A percentile compares a stretch with the other conserved stretches of the same genome.
These are phyloP conservation scores for Rubroboletus pulcherrimus DNA, from an alignment of 768 basidiomycete genomes.

Conservation along the genomic window DNA sequence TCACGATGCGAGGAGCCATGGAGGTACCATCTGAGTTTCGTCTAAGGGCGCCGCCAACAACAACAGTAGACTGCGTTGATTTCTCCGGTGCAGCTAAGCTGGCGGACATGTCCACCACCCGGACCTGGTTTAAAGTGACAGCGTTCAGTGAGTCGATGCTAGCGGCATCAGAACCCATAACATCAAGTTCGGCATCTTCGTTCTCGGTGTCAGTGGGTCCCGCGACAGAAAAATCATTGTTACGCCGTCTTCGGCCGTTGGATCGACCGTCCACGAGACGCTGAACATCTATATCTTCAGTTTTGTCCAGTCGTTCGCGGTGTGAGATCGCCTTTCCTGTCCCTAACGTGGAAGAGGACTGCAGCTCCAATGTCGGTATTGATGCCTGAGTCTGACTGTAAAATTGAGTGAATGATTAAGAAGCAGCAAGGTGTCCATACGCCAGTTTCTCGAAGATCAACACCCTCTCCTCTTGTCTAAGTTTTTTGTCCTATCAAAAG, in stretches of 20 bases:
- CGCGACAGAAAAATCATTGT: conserved; percentile 22
- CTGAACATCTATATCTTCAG: conserved; percentile 57
- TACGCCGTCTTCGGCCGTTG: conserved; percentile 48
- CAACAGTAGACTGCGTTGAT: conserved; percentile 18
- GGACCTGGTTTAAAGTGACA: background rate
- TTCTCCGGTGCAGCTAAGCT: conserved; percentile 11
- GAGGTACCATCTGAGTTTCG: conserved; percentile 61
- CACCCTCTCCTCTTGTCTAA: conserved; percentile 84
- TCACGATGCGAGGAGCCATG: conserved; percentile 44
- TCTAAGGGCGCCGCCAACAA: conserved; percentile 66
- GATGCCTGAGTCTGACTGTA: conserved; percentile 74
- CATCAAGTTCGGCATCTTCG: conserved; percentile 34
- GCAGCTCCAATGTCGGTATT: conserved; percentile 55
- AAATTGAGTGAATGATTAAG: conserved; percentile 11
- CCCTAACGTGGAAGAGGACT: conserved; percentile 82
- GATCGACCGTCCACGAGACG: conserved; percentile 46
- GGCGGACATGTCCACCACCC: conserved; percentile 16
- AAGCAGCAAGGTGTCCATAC: conserved; percentile 40
- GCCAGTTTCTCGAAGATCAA: conserved; percentile 76
- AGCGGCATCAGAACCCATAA: conserved; percentile 21
- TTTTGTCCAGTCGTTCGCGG: conserved; percentile 52
- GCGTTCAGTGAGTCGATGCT: conserved; percentile 10
- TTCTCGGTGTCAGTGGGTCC: conserved; percentile 28
- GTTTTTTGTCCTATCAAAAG: conserved; percentile 71
- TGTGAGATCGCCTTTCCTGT: conserved; percentile 64